These are phyloP conservation scores for Candida arabinofermentans DNA, from an alignment of 805 yeast genomes.

Conservation along the genomic window DNA sequence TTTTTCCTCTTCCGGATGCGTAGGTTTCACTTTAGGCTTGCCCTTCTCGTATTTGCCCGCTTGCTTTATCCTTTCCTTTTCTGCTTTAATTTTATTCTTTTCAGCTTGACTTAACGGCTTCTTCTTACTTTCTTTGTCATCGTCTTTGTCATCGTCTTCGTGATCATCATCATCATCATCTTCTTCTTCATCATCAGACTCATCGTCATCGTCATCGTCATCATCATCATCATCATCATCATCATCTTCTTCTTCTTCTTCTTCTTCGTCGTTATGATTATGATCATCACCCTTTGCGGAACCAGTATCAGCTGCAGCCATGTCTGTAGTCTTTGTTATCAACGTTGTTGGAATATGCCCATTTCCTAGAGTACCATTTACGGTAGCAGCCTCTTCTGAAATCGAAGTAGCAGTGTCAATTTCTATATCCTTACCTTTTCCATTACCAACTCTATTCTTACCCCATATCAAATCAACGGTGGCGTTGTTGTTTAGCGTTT, in stretches of 20 bases:
- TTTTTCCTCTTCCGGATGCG: too few species aligned
- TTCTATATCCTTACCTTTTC: conserved; percentile 1
- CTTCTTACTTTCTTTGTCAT: conserved; percentile 14
- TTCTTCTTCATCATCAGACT: conserved; percentile 13
- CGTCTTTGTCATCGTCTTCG: conserved; percentile 14
- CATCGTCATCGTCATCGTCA: conserved; percentile 18
- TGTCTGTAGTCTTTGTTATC: background rate
- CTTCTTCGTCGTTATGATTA: background rate
- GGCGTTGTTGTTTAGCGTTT: conserved; percentile 40
- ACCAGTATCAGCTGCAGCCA: background rate
- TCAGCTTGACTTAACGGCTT: too few species aligned
- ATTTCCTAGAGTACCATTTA: conserved; percentile 5
- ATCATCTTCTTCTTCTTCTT: conserved; percentile 16
- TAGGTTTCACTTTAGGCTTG: too few species aligned
- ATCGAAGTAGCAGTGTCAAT: conserved; percentile 2
- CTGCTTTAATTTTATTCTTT: too few species aligned
- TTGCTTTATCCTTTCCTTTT: too few species aligned
- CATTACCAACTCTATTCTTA: conserved; percentile 8
- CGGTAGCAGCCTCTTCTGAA: conserved; percentile 4
- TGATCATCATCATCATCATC: conserved; percentile 15
- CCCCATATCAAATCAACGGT: conserved; percentile 46
- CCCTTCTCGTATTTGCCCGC: too few species aligned
- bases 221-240: conserved; percentile 14
- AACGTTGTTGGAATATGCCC: conserved; percentile 2
- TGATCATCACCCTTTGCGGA: conserved; percentile 1